These are phyloP conservation scores for Leishmania major DNA, from an alignment of 208 protist species.

Conservation along the genomic window DNA sequence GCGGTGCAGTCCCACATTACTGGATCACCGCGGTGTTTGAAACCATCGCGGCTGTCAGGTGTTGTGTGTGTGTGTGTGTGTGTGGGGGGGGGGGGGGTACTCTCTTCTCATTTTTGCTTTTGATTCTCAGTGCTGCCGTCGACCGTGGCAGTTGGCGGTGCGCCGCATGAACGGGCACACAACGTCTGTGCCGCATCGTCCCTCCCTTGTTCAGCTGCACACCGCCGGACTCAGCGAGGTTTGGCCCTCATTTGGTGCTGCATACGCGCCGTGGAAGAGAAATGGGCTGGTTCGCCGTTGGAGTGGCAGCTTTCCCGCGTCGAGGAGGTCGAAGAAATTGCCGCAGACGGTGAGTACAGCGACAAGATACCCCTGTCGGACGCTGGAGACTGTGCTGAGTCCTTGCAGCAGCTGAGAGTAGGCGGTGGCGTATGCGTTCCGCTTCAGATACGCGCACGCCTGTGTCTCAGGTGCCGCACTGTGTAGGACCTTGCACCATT, in stretches of 20 bases:
- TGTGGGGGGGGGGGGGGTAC: neutral
- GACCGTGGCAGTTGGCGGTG: neutral
- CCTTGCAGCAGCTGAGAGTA: constrained; percentile 10
- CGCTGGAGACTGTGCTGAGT: neutral
- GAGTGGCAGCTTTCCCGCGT: neutral
- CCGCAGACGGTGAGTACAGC: constrained; percentile 16
- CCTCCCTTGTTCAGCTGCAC: neutral
- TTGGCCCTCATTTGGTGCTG: neutral
- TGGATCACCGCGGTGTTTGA: neutral
- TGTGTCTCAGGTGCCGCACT: neutral
- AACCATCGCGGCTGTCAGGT: neutral
- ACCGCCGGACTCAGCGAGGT: neutral
- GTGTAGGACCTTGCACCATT: constrained; percentile 11
- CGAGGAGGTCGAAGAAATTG: neutral
- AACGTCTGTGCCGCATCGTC: neutral
- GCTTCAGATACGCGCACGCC: neutral
- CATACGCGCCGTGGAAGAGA: neutral
- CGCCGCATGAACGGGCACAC: neutral
- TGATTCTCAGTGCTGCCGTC: neutral
- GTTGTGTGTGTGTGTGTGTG: neutral
- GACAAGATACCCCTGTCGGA: constrained; percentile 21
- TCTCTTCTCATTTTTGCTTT: neutral
- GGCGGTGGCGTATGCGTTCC: constrained; percentile 3
- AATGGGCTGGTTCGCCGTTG: neutral
- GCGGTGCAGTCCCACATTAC: neutral